These are phyloP conservation scores for Mucor mucedo DNA, from an alignment of 371 early-diverging fungal genomes.

Conservation along the genomic window DNA sequence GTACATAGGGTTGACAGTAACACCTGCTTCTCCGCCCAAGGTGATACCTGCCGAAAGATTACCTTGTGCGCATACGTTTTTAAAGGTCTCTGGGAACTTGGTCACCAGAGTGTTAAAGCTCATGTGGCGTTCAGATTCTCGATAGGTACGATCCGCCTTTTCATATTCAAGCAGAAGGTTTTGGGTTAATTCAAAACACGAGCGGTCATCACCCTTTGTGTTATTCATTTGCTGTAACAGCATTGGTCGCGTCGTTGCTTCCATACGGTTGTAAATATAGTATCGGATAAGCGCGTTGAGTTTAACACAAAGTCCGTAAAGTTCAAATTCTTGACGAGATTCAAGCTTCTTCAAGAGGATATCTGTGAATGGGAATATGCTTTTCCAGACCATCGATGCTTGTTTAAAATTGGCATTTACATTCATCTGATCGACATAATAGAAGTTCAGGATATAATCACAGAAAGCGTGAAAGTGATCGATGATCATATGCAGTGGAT, in stretches of 20 bases:
- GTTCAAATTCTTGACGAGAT: constrained; percentile 10
- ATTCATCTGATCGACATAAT: constrained; percentile 31
- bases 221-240: constrained; percentile 3
- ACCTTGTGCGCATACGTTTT: constrained; percentile 33
- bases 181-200: constrained; percentile 14
- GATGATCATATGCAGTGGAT: constrained; percentile 29
- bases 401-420: constrained; percentile 10
- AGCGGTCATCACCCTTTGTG: neutral
- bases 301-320: constrained; percentile 33
- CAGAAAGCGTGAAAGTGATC: constrained; percentile 45
- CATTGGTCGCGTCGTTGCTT: neutral
- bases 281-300: constrained; percentile 36
- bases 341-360: constrained; percentile 27
- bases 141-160: constrained; percentile 28
- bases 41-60: constrained; percentile 39
- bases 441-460: constrained; percentile 44
- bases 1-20: constrained; percentile 34
- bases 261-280: constrained; percentile 31
- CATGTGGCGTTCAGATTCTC: constrained; percentile 36
- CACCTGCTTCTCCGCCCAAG: constrained; percentile 49
- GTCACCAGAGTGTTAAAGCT: constrained; percentile 20
- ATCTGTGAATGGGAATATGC: constrained; percentile 37
- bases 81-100: constrained; percentile 34
- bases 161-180: constrained; percentile 29
- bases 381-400: constrained; percentile 31